Base-by-base conservation (phyloP, 1,139 yeast genomes). In the Scheffersomyces illinoinensis region DNA sequence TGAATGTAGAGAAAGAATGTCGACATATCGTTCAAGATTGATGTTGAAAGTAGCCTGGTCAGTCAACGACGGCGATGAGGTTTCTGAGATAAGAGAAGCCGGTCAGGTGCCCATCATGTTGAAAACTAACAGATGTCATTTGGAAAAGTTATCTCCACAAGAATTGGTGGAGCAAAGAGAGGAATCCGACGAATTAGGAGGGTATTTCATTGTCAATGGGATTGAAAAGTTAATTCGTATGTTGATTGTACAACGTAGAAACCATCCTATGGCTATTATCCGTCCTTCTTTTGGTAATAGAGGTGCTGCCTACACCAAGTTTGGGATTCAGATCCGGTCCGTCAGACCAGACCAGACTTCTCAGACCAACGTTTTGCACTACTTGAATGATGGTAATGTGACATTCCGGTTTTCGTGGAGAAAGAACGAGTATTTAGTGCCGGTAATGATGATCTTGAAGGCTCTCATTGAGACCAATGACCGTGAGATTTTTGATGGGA, bases 301-400 rank as follows among this genome's bases (percentile, higher is more conserved):
- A 82, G 99, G 99, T 67, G 90, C 95, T 17, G 77, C 93, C 7
- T 95, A 96, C 77, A 82, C 97, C 55, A 87, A 89, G 64, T 96
- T 77, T 67, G 99, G 99, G 87, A 86, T 95, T 61, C 98, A 93
- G 78, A 90, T 95, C 62, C 86, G 99, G 77, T 86, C 90, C 64
- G 98, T 93, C 5, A 87, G 99, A 72, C 97, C 97, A 4, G 99
- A 96, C 75, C 98, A 95, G 78, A 91, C 97, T 14, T 93, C 99
- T 18, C 98, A 93, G 77, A 93, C 99, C 4, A 95, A 95, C 71
- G 98, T 95, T 8, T 82, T 95, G 72, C 99, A 96, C 76, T 95
- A 96, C 73, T 85, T 96, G 71, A 91, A 86, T 68, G 98, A 96
- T 71, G 99, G 99, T 76, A 95, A 91, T 69, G 97, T 93, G 57